Evolutionary conservation across 208 protist species (phyloP).

Genomic region (Leishmania gerbilli): DNA sequence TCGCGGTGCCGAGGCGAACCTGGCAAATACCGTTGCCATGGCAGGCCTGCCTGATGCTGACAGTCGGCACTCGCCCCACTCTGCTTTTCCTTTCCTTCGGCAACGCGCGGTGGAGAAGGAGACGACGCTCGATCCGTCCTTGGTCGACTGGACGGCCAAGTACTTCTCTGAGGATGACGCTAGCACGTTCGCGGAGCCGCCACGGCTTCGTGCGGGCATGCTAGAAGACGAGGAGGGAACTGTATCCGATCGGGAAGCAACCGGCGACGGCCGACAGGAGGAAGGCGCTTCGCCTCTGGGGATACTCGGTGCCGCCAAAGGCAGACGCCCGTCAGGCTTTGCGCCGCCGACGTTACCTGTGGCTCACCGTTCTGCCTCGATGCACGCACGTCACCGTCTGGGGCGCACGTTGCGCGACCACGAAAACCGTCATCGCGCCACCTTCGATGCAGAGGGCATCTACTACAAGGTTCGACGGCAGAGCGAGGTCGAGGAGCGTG

Average conservation of each 20-base stretch:
- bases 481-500: constrained; percentile 53
- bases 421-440: constrained; percentile 75
- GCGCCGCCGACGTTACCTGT: background rate
- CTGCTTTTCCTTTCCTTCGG: constrained; percentile 87
- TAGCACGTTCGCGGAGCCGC: constrained; percentile 67
- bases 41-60: constrained; percentile 44
- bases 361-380: constrained; percentile 3
- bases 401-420: constrained; percentile 68
- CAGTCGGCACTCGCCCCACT: constrained; percentile 25
- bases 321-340: background rate
- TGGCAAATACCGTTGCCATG: constrained; percentile 67
- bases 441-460: constrained; percentile 87
- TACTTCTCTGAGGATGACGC: constrained; percentile 85
- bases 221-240: background rate
- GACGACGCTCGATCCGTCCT: constrained; percentile 76
- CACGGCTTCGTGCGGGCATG: constrained; percentile 45
- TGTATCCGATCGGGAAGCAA: background rate
- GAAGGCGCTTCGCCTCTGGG: background rate
- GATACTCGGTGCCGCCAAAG: too few relatives aligned
- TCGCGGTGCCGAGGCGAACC: constrained; percentile 47
- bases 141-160: constrained; percentile 92
- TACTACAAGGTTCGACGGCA: constrained; percentile 81
- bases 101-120: constrained; percentile 76
- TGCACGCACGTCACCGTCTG: constrained; percentile 66
- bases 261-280: background rate